Evolutionary conservation across 768 basidiomycete genomes (phyloP).

Genomic region (Amanita polypyramis): DNA sequence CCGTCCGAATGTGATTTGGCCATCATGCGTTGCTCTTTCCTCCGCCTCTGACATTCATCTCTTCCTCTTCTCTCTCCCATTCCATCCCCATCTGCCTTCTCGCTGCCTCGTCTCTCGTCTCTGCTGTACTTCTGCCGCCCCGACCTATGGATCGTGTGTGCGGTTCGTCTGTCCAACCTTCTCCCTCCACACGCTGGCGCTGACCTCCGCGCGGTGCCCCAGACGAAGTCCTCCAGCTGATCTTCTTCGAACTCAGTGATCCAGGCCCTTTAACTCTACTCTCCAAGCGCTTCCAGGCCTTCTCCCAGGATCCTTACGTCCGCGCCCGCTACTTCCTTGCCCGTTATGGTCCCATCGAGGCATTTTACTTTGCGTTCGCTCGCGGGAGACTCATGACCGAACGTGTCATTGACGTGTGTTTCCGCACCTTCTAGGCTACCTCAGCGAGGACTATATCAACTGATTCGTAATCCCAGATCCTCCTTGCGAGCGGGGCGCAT

Average conservation of each 20-base stretch:
- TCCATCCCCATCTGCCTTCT: no score
- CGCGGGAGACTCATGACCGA: constrained; percentile 56
- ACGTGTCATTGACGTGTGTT: constrained; percentile 59
- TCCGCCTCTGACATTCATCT: constrained; percentile 15
- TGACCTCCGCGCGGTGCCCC: constrained; percentile 11
- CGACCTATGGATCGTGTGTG: constrained; percentile 53
- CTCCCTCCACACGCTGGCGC: constrained; percentile 1
- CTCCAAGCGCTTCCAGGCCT: constrained; percentile 46
- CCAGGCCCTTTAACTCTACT: constrained; percentile 48
- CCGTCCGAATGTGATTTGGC: constrained; percentile 26
- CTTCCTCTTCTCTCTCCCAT: constrained; percentile 11
- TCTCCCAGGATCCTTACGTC: constrained; percentile 67
- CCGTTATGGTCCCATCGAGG: constrained; percentile 61
- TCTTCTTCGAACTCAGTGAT: constrained; percentile 63
- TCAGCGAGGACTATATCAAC: constrained; percentile 9
- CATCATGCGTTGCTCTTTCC: constrained; percentile 7
- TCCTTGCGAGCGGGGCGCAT: constrained; percentile 66
- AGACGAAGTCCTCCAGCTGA: constrained; percentile 62
- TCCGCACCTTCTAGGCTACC: constrained; percentile 11
- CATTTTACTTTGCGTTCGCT: constrained; percentile 67
- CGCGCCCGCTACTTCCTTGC: constrained; percentile 70
- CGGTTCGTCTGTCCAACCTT: constrained; percentile 32
- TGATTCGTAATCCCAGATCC: constrained; percentile 36
- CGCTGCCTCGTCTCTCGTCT: constrained; percentile 8
- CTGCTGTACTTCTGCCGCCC: constrained; percentile 11